Base-by-base conservation (phyloP, 192 early-diverging fungal genomes). In the Linnemannia zychae region DNA sequence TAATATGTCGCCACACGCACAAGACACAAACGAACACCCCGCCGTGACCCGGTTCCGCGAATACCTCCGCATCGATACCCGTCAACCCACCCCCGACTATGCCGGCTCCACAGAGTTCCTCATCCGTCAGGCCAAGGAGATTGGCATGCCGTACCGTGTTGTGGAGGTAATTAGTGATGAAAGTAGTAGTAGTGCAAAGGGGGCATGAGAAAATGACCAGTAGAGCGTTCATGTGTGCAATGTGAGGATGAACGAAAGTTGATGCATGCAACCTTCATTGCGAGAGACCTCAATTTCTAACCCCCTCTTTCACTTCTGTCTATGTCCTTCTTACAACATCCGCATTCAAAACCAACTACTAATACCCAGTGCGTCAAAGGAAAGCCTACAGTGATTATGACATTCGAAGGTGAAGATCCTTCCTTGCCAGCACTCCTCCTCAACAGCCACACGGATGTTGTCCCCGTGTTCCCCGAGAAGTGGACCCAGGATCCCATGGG, bases 391-490 rank as follows among this genome's bases (percentile, higher is more conserved):
- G 93, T 95, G 46, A 88, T 97, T 37, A 80, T 97, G 79, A 96
- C 92, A 37, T 93, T 93, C 89, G 74, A 76, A 17, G 96, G 96
- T 16, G 84, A 72, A 3, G 82, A 93, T 40, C 92, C 94, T 11
- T 57, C 44, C 3, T 81, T 93, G 70, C 89, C 92, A 66, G 84
- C 91, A 48, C 77, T 98, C 24, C 84, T 96, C 47, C 93, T 97
- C 77, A 97, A 97, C 92, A 94, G 93, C 67, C 97, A 98, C 88
- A 95, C 93, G 13, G 97, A 98, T 83, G 97, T 98, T 0, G 97
- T 98, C 36, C 97, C 97, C n/a, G 95, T 96, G 74, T 95, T 93
- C 71, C 74, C 71, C 24, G 93, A 94, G 52, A 88, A 89, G 82
- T 98, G 97, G 97, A 93, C 87, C 13, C 87, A 93, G 66, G 91